Percentiles rank a stretch among this genome's conserved stretches.
Conservation (phyloP, 768 basidiomycete species). For the Tubosaeta sp. region DNA sequence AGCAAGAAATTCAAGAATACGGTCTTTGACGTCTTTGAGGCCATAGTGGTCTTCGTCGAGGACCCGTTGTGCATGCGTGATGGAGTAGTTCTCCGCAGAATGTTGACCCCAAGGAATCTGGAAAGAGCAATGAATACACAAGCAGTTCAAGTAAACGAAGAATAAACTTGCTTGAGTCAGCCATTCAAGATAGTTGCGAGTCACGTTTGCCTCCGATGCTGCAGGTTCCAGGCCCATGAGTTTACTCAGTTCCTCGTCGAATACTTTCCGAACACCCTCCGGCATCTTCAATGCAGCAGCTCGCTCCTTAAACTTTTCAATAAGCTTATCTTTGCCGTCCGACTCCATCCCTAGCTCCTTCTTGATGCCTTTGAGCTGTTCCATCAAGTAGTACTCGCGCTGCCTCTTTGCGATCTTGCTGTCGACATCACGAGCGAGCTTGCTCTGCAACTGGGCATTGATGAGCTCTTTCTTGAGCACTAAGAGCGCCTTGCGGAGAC, state of each 20-base stretch:
- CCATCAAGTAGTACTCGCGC: conserved; percentile 94
- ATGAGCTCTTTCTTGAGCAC: conserved; percentile 98
- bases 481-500: conserved; percentile 83
- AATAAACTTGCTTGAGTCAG: conserved; percentile 59
- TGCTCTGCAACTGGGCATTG: conserved; percentile 91
- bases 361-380: conserved; percentile 94
- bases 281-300: conserved; percentile 85
- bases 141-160: neutral
- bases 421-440: conserved; percentile 90
- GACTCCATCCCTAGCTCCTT: conserved; percentile 94
- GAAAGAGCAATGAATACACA: conserved; percentile 2
- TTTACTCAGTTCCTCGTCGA: conserved; percentile 94
- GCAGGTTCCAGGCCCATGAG: conserved; percentile 86
- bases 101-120: conserved; percentile 97
- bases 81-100: conserved; percentile 89
- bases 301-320: conserved; percentile 88
- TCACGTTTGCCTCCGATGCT: conserved; percentile 90
- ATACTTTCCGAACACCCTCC: conserved; percentile 83
- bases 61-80: conserved; percentile 73
- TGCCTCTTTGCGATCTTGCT: conserved; percentile 93
- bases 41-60: conserved; percentile 97
- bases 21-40: conserved; percentile 85
- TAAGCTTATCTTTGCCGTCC: conserved; percentile 91
- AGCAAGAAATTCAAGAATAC: conserved; percentile 93
- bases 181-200: conserved; percentile 93